These are phyloP conservation scores for Solanum rostratum DNA, from an alignment of 257 asterid genomes.

Conservation along the genomic window DNA sequence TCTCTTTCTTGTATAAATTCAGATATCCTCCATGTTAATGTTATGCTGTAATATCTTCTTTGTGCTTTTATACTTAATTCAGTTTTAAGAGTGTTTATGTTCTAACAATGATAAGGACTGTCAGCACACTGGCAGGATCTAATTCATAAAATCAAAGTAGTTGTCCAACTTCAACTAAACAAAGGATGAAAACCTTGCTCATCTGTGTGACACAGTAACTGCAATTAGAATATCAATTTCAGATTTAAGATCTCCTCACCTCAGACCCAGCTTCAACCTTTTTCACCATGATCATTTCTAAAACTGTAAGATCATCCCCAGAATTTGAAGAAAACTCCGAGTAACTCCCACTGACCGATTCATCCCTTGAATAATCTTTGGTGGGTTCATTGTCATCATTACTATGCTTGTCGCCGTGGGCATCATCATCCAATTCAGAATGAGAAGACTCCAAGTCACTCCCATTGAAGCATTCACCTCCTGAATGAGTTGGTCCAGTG, in stretches of 20 bases:
- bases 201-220: background rate
- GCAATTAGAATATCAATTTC: background rate
- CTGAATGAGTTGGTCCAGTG: slow-evolving; percentile 17
- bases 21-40: no score
- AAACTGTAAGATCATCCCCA: slow-evolving; percentile 29
- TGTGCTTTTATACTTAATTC: no score
- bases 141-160: background rate
- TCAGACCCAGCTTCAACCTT: slow-evolving; percentile 68
- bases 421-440: slow-evolving; percentile 42
- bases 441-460: slow-evolving; percentile 36
- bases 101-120: background rate
- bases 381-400: slow-evolving; percentile 18
- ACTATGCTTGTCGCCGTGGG: slow-evolving; percentile 16
- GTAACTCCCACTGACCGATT: slow-evolving; percentile 20
- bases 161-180: background rate
- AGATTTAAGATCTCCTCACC: slow-evolving; percentile 24
- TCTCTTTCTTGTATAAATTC: no score
- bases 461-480: slow-evolving; percentile 12
- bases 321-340: slow-evolving; percentile 36
- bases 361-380: slow-evolving; percentile 21
- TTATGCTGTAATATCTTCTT: no score
- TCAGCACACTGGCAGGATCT: background rate
- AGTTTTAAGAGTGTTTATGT: no score
- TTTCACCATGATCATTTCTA: slow-evolving; percentile 80
- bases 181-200: background rate